Base-by-base conservation (phyloP, 176 grass and related monocot species). In the Panicum miliaceum region DNA sequence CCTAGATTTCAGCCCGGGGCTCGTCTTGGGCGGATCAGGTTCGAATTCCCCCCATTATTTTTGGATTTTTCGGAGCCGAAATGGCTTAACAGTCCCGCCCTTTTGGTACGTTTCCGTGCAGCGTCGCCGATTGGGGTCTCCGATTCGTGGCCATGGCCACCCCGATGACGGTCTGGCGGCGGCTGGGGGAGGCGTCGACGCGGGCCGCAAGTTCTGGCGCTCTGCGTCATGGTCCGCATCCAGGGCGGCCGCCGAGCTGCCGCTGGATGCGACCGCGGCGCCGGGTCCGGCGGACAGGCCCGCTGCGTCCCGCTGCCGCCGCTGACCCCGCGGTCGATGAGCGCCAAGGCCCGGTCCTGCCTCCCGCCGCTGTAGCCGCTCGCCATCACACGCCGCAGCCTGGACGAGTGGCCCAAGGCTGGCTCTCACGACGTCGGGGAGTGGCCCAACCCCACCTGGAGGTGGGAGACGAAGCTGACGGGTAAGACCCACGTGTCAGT, bases 291-390 rank as follows among this genome's bases (percentile, higher is more conserved):
- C 1, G 67, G 70, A 8, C 88, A 77, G 26, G 80, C 64, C 0
- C 76, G 88, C 16, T 82, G 89, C 19, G 58, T 52, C 9, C 86
- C 67, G 37, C 86, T 79, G 35, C 91, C 87, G 57, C 93, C 91
- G 42, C 91, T 96, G 19, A 99, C 93, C 26, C 96, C 93, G 34
- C 87, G 96, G n/a, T 97, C 95, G 20, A 88, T 90, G 81, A 91
- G 89, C 51, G 79, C 76, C 9, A 97, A 97, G 82, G 87, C 36
- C 25, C 77, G 93, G 47, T 89, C 88, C 22, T 86, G 84, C 70
- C 90, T 92, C 52, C 97, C 93, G 36, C 96, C 95, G 62, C 91
- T 97, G 62, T 92, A 94, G 78, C 95, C 95, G 34, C 95, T 98
- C 22, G 85, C 86, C 67, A 98, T 98, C 70, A 88, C 92, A 6